These are phyloP conservation scores for Setaria italica DNA, from an alignment of 202 grass and related monocot genomes.

Conservation along the genomic window DNA sequence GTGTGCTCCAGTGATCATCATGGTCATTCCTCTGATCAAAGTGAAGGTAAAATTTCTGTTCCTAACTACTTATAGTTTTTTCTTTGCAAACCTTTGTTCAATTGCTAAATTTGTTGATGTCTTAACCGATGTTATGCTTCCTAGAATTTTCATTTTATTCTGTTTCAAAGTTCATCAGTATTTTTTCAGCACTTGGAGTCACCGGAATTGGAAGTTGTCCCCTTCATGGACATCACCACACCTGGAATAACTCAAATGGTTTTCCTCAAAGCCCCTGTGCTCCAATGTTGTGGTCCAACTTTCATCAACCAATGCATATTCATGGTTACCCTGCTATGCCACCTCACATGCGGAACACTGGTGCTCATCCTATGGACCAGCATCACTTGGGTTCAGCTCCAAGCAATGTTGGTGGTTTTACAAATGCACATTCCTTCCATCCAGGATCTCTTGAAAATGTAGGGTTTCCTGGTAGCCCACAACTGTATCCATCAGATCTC, in stretches of 20 bases:
- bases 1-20: conserved; percentile 47
- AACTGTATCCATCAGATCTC: conserved; percentile 45
- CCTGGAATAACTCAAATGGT: conserved; percentile 58
- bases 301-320: conserved; percentile 57
- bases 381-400: conserved; percentile 68
- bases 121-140: conserved; percentile 9
- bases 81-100: conserved; percentile 30
- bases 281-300: conserved; percentile 60
- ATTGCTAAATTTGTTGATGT: conserved; percentile 7
- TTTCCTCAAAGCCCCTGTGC: conserved; percentile 54
- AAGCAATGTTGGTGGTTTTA: conserved; percentile 43
- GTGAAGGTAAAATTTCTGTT: conserved; percentile 46
- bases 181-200: conserved; percentile 58
- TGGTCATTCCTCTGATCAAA: conserved; percentile 53
- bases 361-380: conserved; percentile 57
- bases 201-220: conserved; percentile 59
- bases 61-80: neutral
- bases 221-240: conserved; percentile 53
- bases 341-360: conserved; percentile 49
- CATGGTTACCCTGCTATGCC: conserved; percentile 52
- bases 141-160: conserved; percentile 8
- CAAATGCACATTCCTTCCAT: conserved; percentile 43
- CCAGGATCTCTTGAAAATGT: conserved; percentile 55
- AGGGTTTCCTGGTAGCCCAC: conserved; percentile 57
- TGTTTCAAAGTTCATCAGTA: conserved; percentile 23